Conservation (phyloP, 2,329 filamentous ascomycete species). For the Pseudogymnoascus sp. region DNA sequence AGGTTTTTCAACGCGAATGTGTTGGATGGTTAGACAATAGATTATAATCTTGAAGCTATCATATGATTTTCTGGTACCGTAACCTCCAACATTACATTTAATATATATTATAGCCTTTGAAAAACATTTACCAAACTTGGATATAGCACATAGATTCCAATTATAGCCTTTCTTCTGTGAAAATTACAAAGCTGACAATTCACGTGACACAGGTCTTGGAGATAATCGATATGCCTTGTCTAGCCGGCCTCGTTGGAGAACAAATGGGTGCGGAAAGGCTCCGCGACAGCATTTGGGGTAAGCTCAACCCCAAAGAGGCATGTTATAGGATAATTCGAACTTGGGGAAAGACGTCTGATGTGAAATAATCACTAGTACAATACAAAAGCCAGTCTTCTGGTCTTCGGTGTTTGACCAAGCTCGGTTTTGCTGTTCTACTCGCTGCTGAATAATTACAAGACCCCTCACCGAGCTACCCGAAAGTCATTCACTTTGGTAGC, state of each 20-base stretch:
- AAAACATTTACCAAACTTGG: not conserved
- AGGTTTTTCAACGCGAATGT: slow-evolving; percentile 62
- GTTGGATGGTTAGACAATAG: slow-evolving; percentile 8
- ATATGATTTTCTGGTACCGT: not conserved
- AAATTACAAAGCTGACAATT: not conserved
- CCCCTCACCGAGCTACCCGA: not conserved
- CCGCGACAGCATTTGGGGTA: not conserved
- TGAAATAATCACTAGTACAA: not conserved
- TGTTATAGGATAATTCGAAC: not conserved
- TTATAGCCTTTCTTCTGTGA: not conserved
- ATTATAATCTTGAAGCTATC: not conserved
- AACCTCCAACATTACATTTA: not conserved
- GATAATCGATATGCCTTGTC: not conserved
- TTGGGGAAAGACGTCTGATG: not conserved
- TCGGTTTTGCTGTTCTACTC: not conserved
- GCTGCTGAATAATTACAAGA: not conserved
- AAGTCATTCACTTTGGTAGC: not conserved
- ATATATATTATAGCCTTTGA: not conserved
- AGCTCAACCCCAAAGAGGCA: not conserved
- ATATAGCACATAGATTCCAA: not conserved
- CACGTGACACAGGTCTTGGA: not conserved
- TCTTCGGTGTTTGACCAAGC: not conserved
- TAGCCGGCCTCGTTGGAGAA: not conserved
- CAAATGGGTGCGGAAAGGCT: not conserved
- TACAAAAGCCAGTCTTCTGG: not conserved